These are phyloP conservation scores for Trichoderma atrobrunneum DNA, from an alignment of 2,329 filamentous ascomycete genomes.

Conservation along the genomic window DNA sequence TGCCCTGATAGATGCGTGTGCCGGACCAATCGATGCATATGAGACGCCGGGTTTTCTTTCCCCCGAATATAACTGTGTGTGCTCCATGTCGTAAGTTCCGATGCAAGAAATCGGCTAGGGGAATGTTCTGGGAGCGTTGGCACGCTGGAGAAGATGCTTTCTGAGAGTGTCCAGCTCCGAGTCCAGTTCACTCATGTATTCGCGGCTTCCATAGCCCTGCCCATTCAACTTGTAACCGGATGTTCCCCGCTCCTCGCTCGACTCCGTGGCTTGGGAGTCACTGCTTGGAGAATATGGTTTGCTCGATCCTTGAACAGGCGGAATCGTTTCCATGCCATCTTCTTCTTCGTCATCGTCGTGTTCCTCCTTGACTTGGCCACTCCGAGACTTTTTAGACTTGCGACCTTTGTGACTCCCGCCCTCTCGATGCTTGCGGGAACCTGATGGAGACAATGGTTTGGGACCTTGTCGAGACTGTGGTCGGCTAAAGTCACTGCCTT, in stretches of 20 bases:
- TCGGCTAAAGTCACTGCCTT: not conserved
- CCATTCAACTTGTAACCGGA: not conserved
- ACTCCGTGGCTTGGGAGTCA: not conserved
- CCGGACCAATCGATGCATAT: not conserved
- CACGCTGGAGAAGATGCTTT: slow-evolving; percentile 17
- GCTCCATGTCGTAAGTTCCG: not conserved
- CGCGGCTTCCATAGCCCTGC: not conserved
- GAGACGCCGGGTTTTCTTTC: not conserved
- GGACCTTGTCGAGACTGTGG: not conserved
- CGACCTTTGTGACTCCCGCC: not conserved
- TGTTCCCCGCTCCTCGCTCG: not conserved
- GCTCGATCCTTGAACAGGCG: not conserved
- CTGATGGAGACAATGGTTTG: not conserved
- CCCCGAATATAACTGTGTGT: not conserved
- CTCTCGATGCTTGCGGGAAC: slow-evolving; percentile 3
- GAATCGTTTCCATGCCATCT: not conserved
- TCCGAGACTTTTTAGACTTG: slow-evolving; percentile 8
- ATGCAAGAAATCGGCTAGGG: not conserved
- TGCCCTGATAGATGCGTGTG: not conserved
- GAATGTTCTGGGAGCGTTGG: slow-evolving; percentile 2
- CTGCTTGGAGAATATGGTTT: not conserved
- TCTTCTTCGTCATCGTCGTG: slow-evolving; percentile 2
- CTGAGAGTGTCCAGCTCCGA: slow-evolving; percentile 16
- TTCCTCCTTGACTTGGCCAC: slow-evolving; percentile 9
- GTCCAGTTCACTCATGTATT: slow-evolving; percentile 6